Evolutionary conservation across 106 monocot genomes (phyloP).

Genomic region (Cymbidium sinense): DNA sequence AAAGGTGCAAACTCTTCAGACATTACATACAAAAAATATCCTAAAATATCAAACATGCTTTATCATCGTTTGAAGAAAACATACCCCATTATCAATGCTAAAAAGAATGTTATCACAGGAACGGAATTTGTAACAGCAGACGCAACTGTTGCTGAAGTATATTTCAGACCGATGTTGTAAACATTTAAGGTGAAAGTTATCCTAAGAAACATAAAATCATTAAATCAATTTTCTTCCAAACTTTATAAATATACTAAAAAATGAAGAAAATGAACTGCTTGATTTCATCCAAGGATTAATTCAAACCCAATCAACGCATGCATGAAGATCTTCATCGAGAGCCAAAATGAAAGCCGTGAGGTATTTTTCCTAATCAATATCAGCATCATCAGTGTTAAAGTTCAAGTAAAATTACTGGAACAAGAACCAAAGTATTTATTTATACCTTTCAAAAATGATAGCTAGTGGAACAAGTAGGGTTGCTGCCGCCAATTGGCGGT

Average conservation of each 20-base stretch:
- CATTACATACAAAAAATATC: no score
- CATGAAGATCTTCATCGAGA: slow-evolving; percentile 47
- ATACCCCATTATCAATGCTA: slow-evolving; percentile 35
- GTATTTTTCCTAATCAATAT: background rate
- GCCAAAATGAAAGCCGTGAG: slow-evolving; percentile 8
- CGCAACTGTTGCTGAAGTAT: slow-evolving; percentile 42
- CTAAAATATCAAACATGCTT: no score
- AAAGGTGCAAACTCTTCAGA: no score
- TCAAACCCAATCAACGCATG: slow-evolving; percentile 43
- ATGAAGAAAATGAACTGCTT: no score
- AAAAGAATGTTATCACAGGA: slow-evolving; percentile 43
- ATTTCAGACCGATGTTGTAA: slow-evolving; percentile 23
- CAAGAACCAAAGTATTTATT: background rate
- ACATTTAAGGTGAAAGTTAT: slow-evolving; percentile 35
- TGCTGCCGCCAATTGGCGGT: slow-evolving; percentile 47
- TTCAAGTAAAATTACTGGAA: background rate
- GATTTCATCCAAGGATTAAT: background rate
- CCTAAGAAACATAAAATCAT: slow-evolving; percentile 7
- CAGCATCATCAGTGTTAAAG: background rate
- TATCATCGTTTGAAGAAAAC: background rate
- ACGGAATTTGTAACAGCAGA: slow-evolving; percentile 31
- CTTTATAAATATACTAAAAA: no score
- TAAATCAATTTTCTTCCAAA: no score
- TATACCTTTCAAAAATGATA: slow-evolving; percentile 39
- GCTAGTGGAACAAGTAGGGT: slow-evolving; percentile 42